Conservation (phyloP, 306 rosid genomes). For the Vigna nakashimae region DNA sequence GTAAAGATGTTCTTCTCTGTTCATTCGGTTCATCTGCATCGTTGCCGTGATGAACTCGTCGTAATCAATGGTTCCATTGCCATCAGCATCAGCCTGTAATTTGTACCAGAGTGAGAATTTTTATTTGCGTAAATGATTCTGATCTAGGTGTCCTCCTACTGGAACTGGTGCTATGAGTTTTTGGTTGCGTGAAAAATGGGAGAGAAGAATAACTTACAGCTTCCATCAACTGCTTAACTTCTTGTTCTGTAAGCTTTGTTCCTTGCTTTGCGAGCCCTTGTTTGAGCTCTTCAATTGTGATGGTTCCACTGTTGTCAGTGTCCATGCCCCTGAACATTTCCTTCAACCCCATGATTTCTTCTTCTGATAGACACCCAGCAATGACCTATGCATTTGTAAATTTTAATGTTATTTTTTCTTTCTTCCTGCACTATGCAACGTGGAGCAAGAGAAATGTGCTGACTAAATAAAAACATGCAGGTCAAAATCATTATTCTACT, state of each 20-base stretch:
- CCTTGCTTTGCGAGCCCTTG: slow-evolving; percentile 92
- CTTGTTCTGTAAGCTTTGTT: slow-evolving; percentile 77
- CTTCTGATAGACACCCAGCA: slow-evolving; percentile 94
- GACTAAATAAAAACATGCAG: too few species aligned
- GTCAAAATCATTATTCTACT: neutral
- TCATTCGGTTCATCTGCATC: slow-evolving; percentile 91
- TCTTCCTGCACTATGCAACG: neutral
- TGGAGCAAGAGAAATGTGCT: neutral
- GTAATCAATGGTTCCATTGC: slow-evolving; percentile 89
- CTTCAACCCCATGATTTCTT: slow-evolving; percentile 89
- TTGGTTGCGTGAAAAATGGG: too few species aligned
- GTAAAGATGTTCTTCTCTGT: slow-evolving; percentile 94
- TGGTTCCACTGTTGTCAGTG: slow-evolving; percentile 91
- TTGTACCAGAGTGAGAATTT: slow-evolving; percentile 4
- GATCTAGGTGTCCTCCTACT: neutral
- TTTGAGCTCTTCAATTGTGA: slow-evolving; percentile 89
- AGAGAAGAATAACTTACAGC: slow-evolving; percentile 61
- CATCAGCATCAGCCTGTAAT: slow-evolving; percentile 94
- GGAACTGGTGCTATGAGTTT: too few species aligned
- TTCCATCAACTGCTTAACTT: slow-evolving; percentile 86
- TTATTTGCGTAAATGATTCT: neutral
- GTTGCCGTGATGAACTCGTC: slow-evolving; percentile 98
- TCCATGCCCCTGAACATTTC: slow-evolving; percentile 89
- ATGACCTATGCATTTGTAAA: slow-evolving; percentile 61
- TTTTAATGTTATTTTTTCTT: neutral